Percentiles rank a stretch among this genome's conserved stretches.
phyloP scores from a whole-genome alignment of 2,329 filamentous ascomycete genomes.

The Coniochaeta hoffmannii region DNA sequence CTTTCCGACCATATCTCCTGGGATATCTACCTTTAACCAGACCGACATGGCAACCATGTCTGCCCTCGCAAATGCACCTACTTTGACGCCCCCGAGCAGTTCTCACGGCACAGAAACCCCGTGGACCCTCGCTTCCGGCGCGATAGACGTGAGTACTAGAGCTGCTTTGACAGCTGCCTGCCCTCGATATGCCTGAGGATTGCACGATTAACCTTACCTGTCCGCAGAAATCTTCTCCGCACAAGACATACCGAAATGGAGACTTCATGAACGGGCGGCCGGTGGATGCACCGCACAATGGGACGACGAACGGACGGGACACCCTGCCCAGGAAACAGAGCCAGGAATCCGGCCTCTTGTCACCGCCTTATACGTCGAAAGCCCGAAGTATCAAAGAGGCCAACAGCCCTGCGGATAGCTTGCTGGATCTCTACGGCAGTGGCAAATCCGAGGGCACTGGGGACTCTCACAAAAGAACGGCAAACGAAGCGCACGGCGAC shows the following conservation, averaged over 20 bases:
- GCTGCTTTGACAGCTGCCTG: neutral
- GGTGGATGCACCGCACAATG: neutral
- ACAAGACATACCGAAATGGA: constrained; percentile 5
- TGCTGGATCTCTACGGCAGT: constrained; percentile 32
- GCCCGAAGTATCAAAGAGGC: constrained; percentile 30
- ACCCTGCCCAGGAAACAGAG: neutral
- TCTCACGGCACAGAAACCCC: constrained; percentile 1
- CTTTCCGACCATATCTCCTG: neutral
- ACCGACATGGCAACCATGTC: constrained; percentile 1
- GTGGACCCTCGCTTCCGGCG: constrained; percentile 9
- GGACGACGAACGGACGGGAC: neutral
- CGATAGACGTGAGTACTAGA: constrained; percentile 11
- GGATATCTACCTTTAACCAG: neutral
- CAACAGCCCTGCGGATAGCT: constrained; percentile 35
- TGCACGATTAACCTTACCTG: neutral
- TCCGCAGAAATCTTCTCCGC: neutral
- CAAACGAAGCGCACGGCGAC: constrained; percentile 21
- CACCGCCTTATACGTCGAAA: constrained; percentile 14
- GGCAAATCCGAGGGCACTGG: constrained; percentile 10
- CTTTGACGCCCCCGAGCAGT: constrained; percentile 2
- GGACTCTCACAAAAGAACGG: constrained; percentile 14
- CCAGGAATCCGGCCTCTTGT: constrained; percentile 9
- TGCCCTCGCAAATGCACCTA: neutral
- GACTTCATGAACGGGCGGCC: constrained; percentile 5
- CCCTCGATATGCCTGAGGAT: neutral